Evolutionary conservation across 179 eudicot species (phyloP), one percentile per base, ranked within the genome.

Genomic region (Corrigiola litoralis): DNA sequence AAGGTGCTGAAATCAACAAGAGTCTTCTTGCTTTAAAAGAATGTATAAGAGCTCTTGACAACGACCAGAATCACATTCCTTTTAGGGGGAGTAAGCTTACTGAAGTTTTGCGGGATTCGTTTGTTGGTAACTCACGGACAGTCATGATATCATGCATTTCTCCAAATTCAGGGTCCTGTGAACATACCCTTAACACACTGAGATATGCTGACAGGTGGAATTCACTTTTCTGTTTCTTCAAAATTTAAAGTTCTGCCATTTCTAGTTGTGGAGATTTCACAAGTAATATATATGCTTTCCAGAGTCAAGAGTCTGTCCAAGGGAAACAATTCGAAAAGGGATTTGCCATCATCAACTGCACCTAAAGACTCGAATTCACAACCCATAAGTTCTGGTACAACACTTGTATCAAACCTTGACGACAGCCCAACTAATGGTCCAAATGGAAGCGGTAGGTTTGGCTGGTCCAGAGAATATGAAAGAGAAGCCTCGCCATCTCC

Each of bases 141-240:
- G 97, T 94, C 47, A 90, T 94, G 99, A 88, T 94, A 62, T 94
- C 99, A 33, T 94, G 99, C 80, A 72, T 94, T 66, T 94, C 99
- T 31, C 99, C 99, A 40, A 90, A 83, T 61, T 45, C 95, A 16
- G 97, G 99, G 55, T 94, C 97, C 8, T 94, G 97, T 68, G 97
- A 94, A 74, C 99, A 94, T 68, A 94, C 99, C 23, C 87, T 94
- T 10, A 94, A 94, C 74, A 90, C 96, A 47, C 84, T 94, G 49
- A 75, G 99, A 87, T 94, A 94, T 78, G 99, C 99, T 42, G 97
- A 94, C 85, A 87, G 99, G 99, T 94, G 71, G 29, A n/a, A n/a
- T n/a, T n/a, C n/a, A n/a, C n/a, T 59, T 37, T 58, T 51, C 31
- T 2, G 16, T 3, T 40, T 44, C 27, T 34, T 20, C 31, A 56